Base-by-base conservation (phyloP, 352 stramenopile species). In the Aphanomyces stellatus region DNA sequence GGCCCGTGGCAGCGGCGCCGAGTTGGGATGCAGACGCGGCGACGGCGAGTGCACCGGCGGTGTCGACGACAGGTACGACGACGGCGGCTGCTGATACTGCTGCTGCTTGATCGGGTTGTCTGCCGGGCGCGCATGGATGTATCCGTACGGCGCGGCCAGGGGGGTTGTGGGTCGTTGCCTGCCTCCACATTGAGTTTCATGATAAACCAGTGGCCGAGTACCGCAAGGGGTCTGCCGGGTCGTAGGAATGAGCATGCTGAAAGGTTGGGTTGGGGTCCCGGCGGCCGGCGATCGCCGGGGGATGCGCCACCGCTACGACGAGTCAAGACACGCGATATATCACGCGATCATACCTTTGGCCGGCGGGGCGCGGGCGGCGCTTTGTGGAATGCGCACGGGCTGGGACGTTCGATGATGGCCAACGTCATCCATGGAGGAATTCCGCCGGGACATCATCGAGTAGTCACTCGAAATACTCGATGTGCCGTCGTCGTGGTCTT, bases 321-420 rank as follows among this genome's bases (percentile, higher is more conserved):
- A n/a, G n/a, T n/a, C n/a, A n/a, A n/a, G n/a, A n/a, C n/a, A n/a
- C n/a, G n/a, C n/a, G n/a, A n/a, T n/a, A n/a, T n/a, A n/a, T n/a
- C n/a, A n/a, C n/a, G n/a, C n/a, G n/a, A n/a, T n/a, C n/a, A n/a
- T n/a, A n/a, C n/a, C n/a, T n/a, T n/a, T n/a, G n/a, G n/a, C n/a
- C n/a, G n/a, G n/a, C n/a, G n/a, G n/a, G n/a, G n/a, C n/a, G n/a
- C n/a, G n/a, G n/a, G n/a, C n/a, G n/a, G n/a, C n/a, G n/a, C n/a
- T n/a, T n/a, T n/a, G 81, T 7, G 85, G 85, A 28, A 94, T 94
- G 0, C 83, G 79, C 83, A 94, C 89, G 4, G 83, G 85, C 60
- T 90, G 86, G 0, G 85, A 94, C 55, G 82, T 79, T 78, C 25
- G 35, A 53, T 49, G 15, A 27, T 49, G n/a, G 17, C 15, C 22